Evolutionary conservation across 768 basidiomycete species (phyloP).

Genomic region (Podaxis sp.): DNA sequence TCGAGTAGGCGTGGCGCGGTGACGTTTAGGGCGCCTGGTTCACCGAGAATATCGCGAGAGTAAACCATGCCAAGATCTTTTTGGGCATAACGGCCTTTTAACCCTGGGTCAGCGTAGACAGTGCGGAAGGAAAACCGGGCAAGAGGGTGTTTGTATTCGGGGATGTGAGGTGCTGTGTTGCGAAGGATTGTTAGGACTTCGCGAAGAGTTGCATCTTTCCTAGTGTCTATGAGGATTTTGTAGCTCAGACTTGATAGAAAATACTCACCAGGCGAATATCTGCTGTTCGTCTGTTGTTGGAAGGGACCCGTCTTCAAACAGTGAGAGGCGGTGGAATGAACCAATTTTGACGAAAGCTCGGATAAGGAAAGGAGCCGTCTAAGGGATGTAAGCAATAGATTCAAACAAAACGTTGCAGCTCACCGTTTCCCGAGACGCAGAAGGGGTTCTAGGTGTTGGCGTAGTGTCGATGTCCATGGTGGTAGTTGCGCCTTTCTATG

Average conservation of each 20-base stretch:
- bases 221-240: slow-evolving; percentile 26
- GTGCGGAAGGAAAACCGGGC: slow-evolving; percentile 81
- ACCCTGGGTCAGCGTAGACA: slow-evolving; percentile 72
- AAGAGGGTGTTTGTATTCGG: slow-evolving; percentile 79
- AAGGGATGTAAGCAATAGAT: background rate
- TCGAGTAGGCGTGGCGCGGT: slow-evolving; percentile 63
- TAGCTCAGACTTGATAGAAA: background rate
- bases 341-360: slow-evolving; percentile 83
- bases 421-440: slow-evolving; percentile 63
- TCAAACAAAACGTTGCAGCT: background rate
- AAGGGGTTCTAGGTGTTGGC: slow-evolving; percentile 44
- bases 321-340: slow-evolving; percentile 66
- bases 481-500: background rate
- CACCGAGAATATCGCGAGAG: slow-evolving; percentile 82
- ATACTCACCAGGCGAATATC: slow-evolving; percentile 71
- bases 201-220: slow-evolving; percentile 81
- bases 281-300: slow-evolving; percentile 84
- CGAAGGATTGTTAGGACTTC: slow-evolving; percentile 80
- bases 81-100: slow-evolving; percentile 68
- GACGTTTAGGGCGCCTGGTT: slow-evolving; percentile 61
- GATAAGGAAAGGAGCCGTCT: slow-evolving; percentile 83
- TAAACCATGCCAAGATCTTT: slow-evolving; percentile 84
- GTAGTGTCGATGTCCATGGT: slow-evolving; percentile 20
- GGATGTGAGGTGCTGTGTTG: slow-evolving; percentile 61
- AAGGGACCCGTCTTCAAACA: slow-evolving; percentile 77